Conservation (phyloP, 2,329 filamentous ascomycete species). For the Helotiales sp. region DNA sequence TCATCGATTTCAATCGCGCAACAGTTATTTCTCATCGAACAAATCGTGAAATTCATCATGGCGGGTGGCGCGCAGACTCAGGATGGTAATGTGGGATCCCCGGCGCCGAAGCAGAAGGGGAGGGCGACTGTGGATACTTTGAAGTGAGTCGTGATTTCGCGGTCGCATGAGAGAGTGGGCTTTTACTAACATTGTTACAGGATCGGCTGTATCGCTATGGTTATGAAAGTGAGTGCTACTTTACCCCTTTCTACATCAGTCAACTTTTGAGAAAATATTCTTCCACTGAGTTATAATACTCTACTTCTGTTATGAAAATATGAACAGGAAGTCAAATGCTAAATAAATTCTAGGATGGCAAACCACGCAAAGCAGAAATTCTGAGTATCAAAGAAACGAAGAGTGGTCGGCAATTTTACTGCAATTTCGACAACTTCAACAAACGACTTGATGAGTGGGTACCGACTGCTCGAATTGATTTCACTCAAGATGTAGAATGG, state of each 20-base stretch:
- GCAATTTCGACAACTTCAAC: constrained; percentile 43
- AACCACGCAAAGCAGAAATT: constrained; percentile 90
- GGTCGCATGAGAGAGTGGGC: constrained; percentile 14
- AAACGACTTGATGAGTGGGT: constrained; percentile 75
- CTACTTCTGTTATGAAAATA: not conserved
- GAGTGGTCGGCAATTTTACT: constrained; percentile 64
- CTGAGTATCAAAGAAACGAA: constrained; percentile 92
- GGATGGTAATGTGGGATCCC: constrained; percentile 61
- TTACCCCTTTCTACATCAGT: not conserved
- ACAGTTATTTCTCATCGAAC: constrained; percentile 34
- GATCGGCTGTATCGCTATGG: constrained; percentile 45
- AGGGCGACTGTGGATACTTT: constrained; percentile 85
- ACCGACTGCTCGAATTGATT: constrained; percentile 78
- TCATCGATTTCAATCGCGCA: constrained; percentile 23
- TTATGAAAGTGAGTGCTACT: constrained; percentile 41
- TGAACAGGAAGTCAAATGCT: constrained; percentile 14
- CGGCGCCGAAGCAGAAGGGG: constrained; percentile 70
- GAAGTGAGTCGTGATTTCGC: constrained; percentile 57
- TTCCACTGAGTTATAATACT: too few relatives aligned
- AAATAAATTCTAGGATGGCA: constrained; percentile 66
- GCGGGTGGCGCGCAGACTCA: constrained; percentile 54
- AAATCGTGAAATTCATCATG: constrained; percentile 53
- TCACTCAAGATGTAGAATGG: constrained; percentile 93
- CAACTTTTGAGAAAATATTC: not conserved
- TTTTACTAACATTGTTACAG: constrained; percentile 34